Base-by-base conservation (phyloP, 306 rosid species). In the Sindora glabra region DNA sequence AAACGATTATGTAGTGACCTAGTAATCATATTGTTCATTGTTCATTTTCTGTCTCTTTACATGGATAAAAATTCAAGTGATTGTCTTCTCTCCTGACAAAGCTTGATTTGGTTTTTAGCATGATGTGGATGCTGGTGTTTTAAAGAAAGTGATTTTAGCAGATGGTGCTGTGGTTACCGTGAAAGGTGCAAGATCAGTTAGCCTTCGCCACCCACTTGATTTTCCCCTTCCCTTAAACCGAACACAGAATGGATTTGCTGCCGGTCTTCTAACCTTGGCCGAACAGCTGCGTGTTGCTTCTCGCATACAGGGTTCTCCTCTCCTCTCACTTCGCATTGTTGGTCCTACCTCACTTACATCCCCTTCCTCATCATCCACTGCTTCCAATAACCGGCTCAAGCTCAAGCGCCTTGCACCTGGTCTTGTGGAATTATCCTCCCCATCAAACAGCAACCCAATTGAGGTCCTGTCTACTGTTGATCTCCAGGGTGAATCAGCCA, bases 141-240 rank as follows among this genome's bases (percentile, higher is more conserved):
- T 92, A 75, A 89, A 86, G 89, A 92, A 92, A 66, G 89, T 92
- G 68, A 65, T 92, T 18, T 62, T 92, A 70, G 96, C 99, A 7
- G 96, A 92, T 54, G 96, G 99, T n/a, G 99, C 99, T 1, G 95
- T 86, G 67, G 96, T 92, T 21, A 92, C 90, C 1, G 87, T 92
- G 45, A 92, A 79, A 67, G 98, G 99, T 66, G 96, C 95, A 2
- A 78, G 96, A 71, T 88, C 99, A 13, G 90, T 92, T 63, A 86
- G 95, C 75, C 86, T 89, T 30, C 86, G 95, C 14, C 95, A 89
- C 45, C 85, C 99, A 1, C 94, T 92, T 48, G 81, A 86, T 56
- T 77, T 92, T 4, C 94, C 96, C 1, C 78, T 88, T 14, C 96
- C 99, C 1, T 73, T 92, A 3, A 92, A 92, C 63, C 67, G 27